Conservation (phyloP, 2,329 filamentous ascomycete genomes). For the Ophiostoma tasmaniense region DNA sequence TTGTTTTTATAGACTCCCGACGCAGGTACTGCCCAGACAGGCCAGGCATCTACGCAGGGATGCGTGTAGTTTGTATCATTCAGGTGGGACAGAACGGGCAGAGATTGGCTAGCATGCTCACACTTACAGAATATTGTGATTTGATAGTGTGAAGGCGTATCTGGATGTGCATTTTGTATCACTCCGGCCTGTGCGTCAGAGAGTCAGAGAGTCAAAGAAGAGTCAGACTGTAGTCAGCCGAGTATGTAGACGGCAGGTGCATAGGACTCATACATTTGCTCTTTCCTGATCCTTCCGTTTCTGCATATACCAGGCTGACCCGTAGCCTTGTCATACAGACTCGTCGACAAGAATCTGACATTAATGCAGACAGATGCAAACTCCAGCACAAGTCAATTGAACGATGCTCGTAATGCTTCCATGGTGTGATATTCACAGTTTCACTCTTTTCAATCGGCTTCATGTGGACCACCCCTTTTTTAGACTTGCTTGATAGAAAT, state of each 20-base stretch:
- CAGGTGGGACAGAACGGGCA: not conserved
- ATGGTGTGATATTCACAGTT: not conserved
- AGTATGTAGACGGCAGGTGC: not conserved
- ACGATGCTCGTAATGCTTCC: not conserved
- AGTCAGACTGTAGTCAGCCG: not conserved
- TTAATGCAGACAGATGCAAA: not conserved
- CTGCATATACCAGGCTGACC: not conserved
- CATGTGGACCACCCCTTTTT: not conserved
- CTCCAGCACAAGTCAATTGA: not conserved
- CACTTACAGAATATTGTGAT: not conserved
- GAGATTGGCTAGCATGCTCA: not conserved
- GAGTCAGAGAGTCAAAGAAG: not conserved
- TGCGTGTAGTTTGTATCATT: not conserved
- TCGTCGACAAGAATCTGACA: not conserved
- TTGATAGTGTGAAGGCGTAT: not conserved
- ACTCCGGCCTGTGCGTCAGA: not conserved
- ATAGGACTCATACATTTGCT: not conserved
- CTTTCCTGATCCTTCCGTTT: not conserved
- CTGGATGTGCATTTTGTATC: not conserved
- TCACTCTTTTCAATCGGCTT: not conserved
- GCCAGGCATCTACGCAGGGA: not conserved
- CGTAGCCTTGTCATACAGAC: not conserved
- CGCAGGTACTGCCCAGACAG: slow-evolving; percentile 1
- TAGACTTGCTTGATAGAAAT: not conserved
- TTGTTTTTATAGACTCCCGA: not conserved